phyloP scores from a whole-genome alignment of 768 basidiomycete genomes.

The Russula emetica region DNA sequence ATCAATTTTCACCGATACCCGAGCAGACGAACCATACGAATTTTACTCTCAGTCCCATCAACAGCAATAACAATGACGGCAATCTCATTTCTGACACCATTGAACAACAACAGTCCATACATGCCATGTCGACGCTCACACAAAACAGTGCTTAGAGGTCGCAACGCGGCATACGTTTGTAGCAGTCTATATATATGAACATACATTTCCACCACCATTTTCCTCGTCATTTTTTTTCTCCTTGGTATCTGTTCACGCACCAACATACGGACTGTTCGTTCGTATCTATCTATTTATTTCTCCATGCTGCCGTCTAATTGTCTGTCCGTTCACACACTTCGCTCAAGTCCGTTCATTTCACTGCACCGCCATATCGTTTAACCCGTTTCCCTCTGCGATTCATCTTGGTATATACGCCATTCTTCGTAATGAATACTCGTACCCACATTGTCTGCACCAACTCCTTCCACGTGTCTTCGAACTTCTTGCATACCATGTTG shows the following conservation, averaged over 20 bases:
- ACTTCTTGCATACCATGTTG: constrained; percentile 35
- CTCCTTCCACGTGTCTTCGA: constrained; percentile 26
- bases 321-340: constrained; percentile 25
- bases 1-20: constrained; percentile 30
- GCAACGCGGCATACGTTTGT: constrained; percentile 27
- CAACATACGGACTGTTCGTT: constrained; percentile 22
- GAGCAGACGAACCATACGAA: constrained; percentile 29
- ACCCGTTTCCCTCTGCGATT: constrained; percentile 18
- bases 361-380: constrained; percentile 26
- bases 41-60: constrained; percentile 27
- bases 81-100: constrained; percentile 29
- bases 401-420: constrained; percentile 27
- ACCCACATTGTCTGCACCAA: constrained; percentile 28
- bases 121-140: constrained; percentile 26
- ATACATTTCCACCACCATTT: constrained; percentile 24
- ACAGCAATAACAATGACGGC: constrained; percentile 27
- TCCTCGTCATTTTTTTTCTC: constrained; percentile 24
- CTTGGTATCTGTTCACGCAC: constrained; percentile 27
- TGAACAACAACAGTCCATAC: constrained; percentile 28
- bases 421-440: constrained; percentile 31
- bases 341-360: constrained; percentile 22
- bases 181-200: constrained; percentile 31
- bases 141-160: constrained; percentile 26
- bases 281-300: constrained; percentile 27
- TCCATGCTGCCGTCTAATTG: constrained; percentile 24